Percentiles rank a stretch among this genome's conserved stretches.
These are phyloP conservation scores for Diaporthe vaccinii DNA, from an alignment of 2,329 filamentous ascomycete genomes.

Conservation along the genomic window DNA sequence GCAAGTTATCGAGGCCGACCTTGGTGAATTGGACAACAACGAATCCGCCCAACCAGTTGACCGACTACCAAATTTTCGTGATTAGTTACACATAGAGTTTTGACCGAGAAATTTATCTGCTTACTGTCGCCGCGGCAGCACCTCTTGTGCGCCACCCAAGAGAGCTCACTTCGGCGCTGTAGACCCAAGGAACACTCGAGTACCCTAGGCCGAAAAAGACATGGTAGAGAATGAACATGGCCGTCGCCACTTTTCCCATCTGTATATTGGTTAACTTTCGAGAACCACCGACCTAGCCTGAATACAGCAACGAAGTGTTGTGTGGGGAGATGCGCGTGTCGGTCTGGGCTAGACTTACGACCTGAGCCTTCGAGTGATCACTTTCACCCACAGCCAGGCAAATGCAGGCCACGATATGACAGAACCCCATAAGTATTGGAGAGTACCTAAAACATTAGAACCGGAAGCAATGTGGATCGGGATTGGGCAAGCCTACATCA, in stretches of 20 bases:
- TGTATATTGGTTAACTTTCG: background rate
- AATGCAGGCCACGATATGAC: slow-evolving; percentile 55
- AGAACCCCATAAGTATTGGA: slow-evolving; percentile 51
- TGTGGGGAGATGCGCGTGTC: background rate
- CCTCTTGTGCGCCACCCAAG: slow-evolving; percentile 57
- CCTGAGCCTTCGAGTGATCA: slow-evolving; percentile 49
- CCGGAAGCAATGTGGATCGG: rapidly evolving
- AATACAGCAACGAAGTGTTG: background rate
- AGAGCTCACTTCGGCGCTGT: slow-evolving; percentile 57
- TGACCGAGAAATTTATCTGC: background rate
- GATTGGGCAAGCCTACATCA: slow-evolving; percentile 47
- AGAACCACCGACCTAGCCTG: background rate
- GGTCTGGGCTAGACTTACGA: slow-evolving; percentile 4
- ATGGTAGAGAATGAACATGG: slow-evolving; percentile 60
- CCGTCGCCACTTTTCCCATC: slow-evolving; percentile 55
- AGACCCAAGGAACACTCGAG: slow-evolving; percentile 57
- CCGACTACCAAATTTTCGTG: slow-evolving; percentile 44
- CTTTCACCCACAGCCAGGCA: slow-evolving; percentile 35
- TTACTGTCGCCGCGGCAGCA: slow-evolving; percentile 56
- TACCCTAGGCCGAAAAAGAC: slow-evolving; percentile 57
- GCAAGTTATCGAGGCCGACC: slow-evolving; percentile 55
- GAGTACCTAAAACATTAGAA: slow-evolving; percentile 44
- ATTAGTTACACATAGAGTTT: background rate
- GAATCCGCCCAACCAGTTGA: slow-evolving; percentile 60
- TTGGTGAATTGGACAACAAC: slow-evolving; percentile 61